phyloP scores from a whole-genome alignment of 805 yeast species.

The Zygotorulaspora sp. region DNA sequence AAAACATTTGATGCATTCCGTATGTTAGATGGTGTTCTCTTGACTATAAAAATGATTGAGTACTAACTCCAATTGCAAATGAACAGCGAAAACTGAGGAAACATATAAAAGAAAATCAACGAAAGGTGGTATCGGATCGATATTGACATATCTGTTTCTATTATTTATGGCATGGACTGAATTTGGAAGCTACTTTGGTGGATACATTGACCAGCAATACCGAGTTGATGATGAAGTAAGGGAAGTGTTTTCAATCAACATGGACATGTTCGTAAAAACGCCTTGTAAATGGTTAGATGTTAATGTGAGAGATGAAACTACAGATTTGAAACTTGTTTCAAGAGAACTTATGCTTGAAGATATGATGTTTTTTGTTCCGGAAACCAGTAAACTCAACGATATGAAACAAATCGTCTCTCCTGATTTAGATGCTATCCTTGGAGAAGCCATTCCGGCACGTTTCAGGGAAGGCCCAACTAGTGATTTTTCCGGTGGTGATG shows the following conservation, averaged over 20 bases:
- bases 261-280: slow-evolving; percentile 77
- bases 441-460: slow-evolving; percentile 62
- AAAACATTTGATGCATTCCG: slow-evolving; percentile 70
- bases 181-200: slow-evolving; percentile 79
- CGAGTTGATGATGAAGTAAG: slow-evolving; percentile 59
- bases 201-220: slow-evolving; percentile 72
- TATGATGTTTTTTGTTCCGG: slow-evolving; percentile 51
- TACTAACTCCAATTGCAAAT: slow-evolving; percentile 11
- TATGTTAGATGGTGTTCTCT: slow-evolving; percentile 34
- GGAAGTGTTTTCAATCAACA: slow-evolving; percentile 61
- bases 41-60: neutral
- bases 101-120: slow-evolving; percentile 66
- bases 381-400: slow-evolving; percentile 42
- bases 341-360: slow-evolving; percentile 74
- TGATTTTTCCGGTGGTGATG: slow-evolving; percentile 37
- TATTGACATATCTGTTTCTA: slow-evolving; percentile 56
- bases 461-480: slow-evolving; percentile 44
- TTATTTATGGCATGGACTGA: slow-evolving; percentile 77
- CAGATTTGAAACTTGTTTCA: slow-evolving; percentile 72
- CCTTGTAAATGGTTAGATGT: slow-evolving; percentile 77
- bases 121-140: slow-evolving; percentile 72
- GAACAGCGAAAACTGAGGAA: slow-evolving; percentile 60
- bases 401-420: slow-evolving; percentile 50
- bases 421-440: slow-evolving; percentile 60
- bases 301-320: slow-evolving; percentile 70